Evolutionary conservation across 2,329 filamentous ascomycete species (phyloP), one percentile per base, ranked within the genome.

Genomic region (Apiospora aurea): DNA sequence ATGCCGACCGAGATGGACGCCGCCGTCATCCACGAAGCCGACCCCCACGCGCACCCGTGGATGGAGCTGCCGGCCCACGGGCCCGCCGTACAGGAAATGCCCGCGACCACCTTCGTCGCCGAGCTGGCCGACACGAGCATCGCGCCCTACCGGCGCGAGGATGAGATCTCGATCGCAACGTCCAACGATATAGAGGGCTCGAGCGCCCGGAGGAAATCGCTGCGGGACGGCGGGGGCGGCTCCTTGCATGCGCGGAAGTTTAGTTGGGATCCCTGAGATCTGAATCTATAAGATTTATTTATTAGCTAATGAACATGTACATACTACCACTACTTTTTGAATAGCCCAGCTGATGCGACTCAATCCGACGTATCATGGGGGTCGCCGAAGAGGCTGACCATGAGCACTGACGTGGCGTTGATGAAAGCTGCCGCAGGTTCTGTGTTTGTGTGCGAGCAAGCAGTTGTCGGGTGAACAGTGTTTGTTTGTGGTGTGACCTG

Each of bases 81-180:
- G 10, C 66, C 66, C 29, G 16, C 34, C 53, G 3, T 34, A 24
- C 66, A 68, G 24, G 66, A 68, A 24, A 16, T 68, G 66, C 66
- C 66, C 14, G 41, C n/a, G 41, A 41, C 66, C 13, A n/a, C 29
- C 4, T 68, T 47, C 24, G 24, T 68, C 24, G 66, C 66, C 66
- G 66, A 68, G 66, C 66, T 68, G 11, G 66, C 66, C 43, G 66
- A 68, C 41, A 68, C 66, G 5, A 68, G 66, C 24, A 14, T 47
- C 61, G 61, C 61, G 53, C 16, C 53, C 26, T 34, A 61, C 16
- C 53, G 29, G 29, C 53, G 53, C 13, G 26, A 21, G 29, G 46
- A 49, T 7, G 21, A 21, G 16, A 38, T 61, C 29, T 18, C 53
- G 14, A 68, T 46, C 24, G 14, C 41, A 2, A 68, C 43, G 7